Base-by-base conservation (phyloP, 768 basidiomycete species). In the Suillus plorans region DNA sequence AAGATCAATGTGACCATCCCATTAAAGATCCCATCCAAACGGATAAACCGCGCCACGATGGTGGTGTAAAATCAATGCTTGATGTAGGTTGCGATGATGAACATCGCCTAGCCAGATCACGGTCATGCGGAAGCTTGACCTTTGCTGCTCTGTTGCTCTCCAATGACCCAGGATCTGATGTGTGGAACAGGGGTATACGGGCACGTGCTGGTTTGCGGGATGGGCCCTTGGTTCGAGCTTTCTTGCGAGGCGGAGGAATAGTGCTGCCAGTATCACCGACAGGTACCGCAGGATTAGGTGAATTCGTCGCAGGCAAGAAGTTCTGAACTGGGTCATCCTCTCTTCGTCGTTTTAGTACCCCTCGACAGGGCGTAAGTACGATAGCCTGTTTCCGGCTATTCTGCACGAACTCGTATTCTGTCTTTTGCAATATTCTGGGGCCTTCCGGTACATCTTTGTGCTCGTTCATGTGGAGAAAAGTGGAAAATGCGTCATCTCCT, bases 21-120 rank as follows among this genome's bases (percentile, higher is more conserved):
- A 76, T 72, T 61, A 77, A 22, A 4, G 73, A 72, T 25, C 73
- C 75, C 49, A 76, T 71, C 5, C 78, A 72, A 41, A 68, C 66
- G 8, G 76, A 77, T n/a, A 76, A 56, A 45, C 71, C 77, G 25
- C 73, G 70, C 20, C 77, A 61, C 20, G 76, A 77, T 12, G 75
- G 75, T 7, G 76, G 68, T 0, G 72, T 74, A n/a, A 76, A 75
- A 50, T 76, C 65, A 10, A 78, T 10, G 6, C 25, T 18, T 6
- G 41, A 20, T 28, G 5, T 3, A 28, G 41, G 18, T 28, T 18
- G 25, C 13, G 12, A 12, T 13, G 4, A 25, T 14, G 58, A 42
- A 6, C 18, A 7, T 8, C 6, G 58, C 25, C 20, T 25, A 28
- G 25, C 41, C 41, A 31, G 41, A 25, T 12, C 20, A 20, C 14